Evolutionary conservation across 176 grass and related monocot genomes (phyloP).

Genomic region (Avena insularis): DNA sequence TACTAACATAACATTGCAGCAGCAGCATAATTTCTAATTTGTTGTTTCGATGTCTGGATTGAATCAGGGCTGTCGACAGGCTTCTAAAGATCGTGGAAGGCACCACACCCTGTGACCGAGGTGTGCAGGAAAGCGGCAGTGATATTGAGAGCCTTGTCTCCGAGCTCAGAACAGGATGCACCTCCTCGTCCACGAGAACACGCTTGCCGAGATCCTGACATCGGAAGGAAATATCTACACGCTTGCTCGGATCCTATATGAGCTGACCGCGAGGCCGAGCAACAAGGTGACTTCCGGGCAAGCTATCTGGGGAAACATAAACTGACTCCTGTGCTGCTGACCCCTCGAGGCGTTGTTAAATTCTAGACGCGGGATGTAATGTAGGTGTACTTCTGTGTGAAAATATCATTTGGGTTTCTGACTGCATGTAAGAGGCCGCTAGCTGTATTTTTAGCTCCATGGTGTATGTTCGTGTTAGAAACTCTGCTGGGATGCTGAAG

Average conservation of each 20-base stretch:
- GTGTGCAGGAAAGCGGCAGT: constrained; percentile 90
- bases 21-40: constrained; percentile 1
- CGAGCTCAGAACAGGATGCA: constrained; percentile 82
- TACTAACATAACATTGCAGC: neutral
- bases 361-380: constrained; percentile 22
- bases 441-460: constrained; percentile 29
- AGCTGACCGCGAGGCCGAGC: constrained; percentile 84
- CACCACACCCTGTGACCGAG: constrained; percentile 77
- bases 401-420: neutral
- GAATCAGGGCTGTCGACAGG: constrained; percentile 90
- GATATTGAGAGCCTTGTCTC: constrained; percentile 91
- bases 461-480: neutral
- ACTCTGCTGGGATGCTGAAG: neutral
- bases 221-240: constrained; percentile 85
- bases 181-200: constrained; percentile 89
- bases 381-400: constrained; percentile 5
- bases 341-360: neutral
- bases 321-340: constrained; percentile 35
- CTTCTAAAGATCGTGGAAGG: constrained; percentile 87
- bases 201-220: constrained; percentile 87
- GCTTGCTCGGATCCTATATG: constrained; percentile 89
- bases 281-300: constrained; percentile 75
- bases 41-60: constrained; percentile 19
- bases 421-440: constrained; percentile 35
- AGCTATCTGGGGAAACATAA: constrained; percentile 97